A percentile compares a stretch with the other conserved stretches of the same genome.
Conservation (phyloP, 345 rosid species). For the Populus euphratica region DNA sequence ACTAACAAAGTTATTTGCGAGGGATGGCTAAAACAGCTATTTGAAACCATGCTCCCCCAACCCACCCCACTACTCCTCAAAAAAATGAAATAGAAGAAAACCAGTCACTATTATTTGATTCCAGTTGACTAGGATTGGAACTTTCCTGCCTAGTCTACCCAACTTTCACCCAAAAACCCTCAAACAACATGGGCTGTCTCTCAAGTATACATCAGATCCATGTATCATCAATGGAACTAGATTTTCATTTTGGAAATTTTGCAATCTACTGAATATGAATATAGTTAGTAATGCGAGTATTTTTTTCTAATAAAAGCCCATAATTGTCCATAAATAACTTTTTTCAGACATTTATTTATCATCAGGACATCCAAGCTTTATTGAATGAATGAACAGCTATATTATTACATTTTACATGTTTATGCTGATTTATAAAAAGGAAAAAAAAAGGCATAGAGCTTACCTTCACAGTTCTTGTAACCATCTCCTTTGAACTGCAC, state of each 20-base stretch:
- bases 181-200: neutral
- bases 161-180: neutral
- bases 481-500: constrained; percentile 97
- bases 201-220: neutral
- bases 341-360: constrained; percentile 2
- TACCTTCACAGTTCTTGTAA: constrained; percentile 90
- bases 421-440: neutral
- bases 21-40: neutral
- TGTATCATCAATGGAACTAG: neutral
- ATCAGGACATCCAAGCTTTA: neutral
- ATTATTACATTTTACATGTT: neutral
- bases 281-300: neutral
- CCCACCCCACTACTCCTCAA: neutral
- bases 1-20: neutral
- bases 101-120: neutral
- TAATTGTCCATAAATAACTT: neutral
- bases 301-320: neutral
- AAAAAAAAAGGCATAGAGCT: constrained; percentile 10
- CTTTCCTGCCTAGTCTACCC: neutral
- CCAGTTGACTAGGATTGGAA: neutral
- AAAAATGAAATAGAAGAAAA: neutral
- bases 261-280: neutral
- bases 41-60: neutral
- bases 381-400: neutral
- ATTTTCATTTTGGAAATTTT: neutral